Evolutionary conservation across 306 rosid genomes (phyloP).

Genomic region (Begonia fuchsioides): DNA sequence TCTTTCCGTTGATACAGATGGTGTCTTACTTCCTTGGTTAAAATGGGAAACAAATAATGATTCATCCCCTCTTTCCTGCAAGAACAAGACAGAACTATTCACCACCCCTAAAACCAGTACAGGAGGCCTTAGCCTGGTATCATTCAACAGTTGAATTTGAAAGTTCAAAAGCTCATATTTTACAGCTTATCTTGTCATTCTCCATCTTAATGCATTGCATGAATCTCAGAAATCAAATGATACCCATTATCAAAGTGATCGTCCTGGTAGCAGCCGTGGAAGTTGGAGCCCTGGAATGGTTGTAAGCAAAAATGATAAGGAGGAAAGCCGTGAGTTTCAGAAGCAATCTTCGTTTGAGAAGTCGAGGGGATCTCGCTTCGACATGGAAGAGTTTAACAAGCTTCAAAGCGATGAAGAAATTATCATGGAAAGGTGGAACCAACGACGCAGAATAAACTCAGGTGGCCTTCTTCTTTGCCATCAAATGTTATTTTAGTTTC

Average conservation of each 20-base stretch:
- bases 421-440: too few relatives aligned
- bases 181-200: too few relatives aligned
- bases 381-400: too few relatives aligned
- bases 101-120: constrained; percentile 27
- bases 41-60: constrained; percentile 83
- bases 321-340: too few relatives aligned
- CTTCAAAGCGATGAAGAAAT: too few relatives aligned
- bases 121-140: constrained; percentile 35
- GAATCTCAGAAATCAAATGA: constrained; percentile 25
- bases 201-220: too few relatives aligned
- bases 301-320: not conserved
- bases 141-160: not conserved
- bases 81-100: constrained; percentile 23
- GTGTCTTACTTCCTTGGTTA: constrained; percentile 78
- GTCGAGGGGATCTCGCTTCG: too few relatives aligned
- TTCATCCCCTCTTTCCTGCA: constrained; percentile 27
- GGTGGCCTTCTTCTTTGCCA: too few relatives aligned
- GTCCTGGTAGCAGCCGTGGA: constrained; percentile 61
- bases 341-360: too few relatives aligned
- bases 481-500: too few relatives aligned
- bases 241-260: constrained; percentile 25
- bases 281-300: constrained; percentile 68
- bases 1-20: constrained; percentile 63
- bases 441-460: too few relatives aligned
- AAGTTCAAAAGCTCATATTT: not conserved